Percentiles rank a stretch among this genome's conserved stretches.
phyloP scores from a whole-genome alignment of 495 filamentous ascomycete genomes.

The Penicillium bovifimosum region DNA sequence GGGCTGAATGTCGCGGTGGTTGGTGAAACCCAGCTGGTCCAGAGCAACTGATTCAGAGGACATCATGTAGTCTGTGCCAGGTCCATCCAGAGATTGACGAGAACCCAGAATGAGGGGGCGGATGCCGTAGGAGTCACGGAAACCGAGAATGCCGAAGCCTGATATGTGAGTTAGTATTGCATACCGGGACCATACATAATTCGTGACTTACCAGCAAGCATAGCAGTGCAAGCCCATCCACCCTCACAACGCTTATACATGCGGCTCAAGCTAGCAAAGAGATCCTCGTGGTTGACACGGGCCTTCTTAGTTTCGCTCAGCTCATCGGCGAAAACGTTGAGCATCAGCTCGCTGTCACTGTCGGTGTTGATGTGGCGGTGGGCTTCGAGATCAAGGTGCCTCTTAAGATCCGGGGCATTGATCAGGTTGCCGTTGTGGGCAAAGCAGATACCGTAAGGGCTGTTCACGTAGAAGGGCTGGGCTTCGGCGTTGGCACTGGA shows the following conservation, averaged over 20 bases:
- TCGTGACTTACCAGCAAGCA: slow-evolving; percentile 68
- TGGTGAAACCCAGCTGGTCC: slow-evolving; percentile 75
- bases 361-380: slow-evolving; percentile 97
- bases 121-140: slow-evolving; percentile 86
- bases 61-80: slow-evolving; percentile 90
- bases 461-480: slow-evolving; percentile 87
- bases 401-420: slow-evolving; percentile 76
- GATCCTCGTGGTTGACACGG: slow-evolving; percentile 84
- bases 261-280: slow-evolving; percentile 68
- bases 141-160: slow-evolving; percentile 84
- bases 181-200: not conserved
- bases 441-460: slow-evolving; percentile 71
- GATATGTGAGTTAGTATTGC: slow-evolving; percentile 14
- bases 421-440: slow-evolving; percentile 90
- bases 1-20: slow-evolving; percentile 79
- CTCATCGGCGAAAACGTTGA: slow-evolving; percentile 93
- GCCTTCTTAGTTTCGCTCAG: slow-evolving; percentile 94
- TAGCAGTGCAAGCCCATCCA: slow-evolving; percentile 82
- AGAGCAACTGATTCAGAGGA: slow-evolving; percentile 94
- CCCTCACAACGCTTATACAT: slow-evolving; percentile 78
- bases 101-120: slow-evolving; percentile 81
- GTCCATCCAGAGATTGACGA: slow-evolving; percentile 58
- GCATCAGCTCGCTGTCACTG: slow-evolving; percentile 88
- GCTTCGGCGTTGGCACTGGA: slow-evolving; percentile 61
- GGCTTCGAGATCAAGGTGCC: slow-evolving; percentile 78